Base-by-base conservation (phyloP, 768 basidiomycete species). In the Chalciporus piperatus region DNA sequence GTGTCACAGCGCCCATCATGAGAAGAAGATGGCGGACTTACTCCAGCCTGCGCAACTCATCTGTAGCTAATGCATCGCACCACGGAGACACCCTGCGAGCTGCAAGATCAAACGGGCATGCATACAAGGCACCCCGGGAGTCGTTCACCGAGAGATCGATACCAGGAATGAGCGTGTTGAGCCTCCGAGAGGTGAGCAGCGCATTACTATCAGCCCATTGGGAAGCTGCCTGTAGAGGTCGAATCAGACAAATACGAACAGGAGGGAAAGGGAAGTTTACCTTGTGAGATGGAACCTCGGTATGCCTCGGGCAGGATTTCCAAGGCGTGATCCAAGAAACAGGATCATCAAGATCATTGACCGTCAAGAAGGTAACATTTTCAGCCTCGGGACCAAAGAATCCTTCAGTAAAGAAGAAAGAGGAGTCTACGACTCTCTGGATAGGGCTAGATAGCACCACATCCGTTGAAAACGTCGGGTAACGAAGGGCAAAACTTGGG, bases 251-350 rank as follows among this genome's bases (percentile, higher is more conserved):
- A 20, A 27, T 12, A 17, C 6, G 9, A 32, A 32, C 27, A 12
- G 11, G 30, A 39, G 16, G 13, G 5, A 9, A 25, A 32, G 13
- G 12, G 20, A 6, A 19, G 27, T n/a, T 32, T 20, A 67, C 54
- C 46, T 53, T 41, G 7, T 43, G 53, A 10, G 48, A 5, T 11
- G 46, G 20, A 42, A 5, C 16, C 6, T 6, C 25, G n/a, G 59
- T 46, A 48, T 59, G 56, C 40, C n/a, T 57, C 0, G 67, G 59
- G 57, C 74, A 76, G 16, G 69, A 72, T 47, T 65, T 61, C 71
- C 72, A 72, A 23, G 72, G 74, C 28, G 65, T 74, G 52, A 76
- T 72, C 71, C 72, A 75, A 37, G 72, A 70, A 17, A 69, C 61
- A n/a, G 71, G 70, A 46, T 60, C 59, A 40, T 55, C 54, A 45